phyloP scores from a whole-genome alignment of 371 early-diverging fungal genomes.

The Mucor circinelloides region DNA sequence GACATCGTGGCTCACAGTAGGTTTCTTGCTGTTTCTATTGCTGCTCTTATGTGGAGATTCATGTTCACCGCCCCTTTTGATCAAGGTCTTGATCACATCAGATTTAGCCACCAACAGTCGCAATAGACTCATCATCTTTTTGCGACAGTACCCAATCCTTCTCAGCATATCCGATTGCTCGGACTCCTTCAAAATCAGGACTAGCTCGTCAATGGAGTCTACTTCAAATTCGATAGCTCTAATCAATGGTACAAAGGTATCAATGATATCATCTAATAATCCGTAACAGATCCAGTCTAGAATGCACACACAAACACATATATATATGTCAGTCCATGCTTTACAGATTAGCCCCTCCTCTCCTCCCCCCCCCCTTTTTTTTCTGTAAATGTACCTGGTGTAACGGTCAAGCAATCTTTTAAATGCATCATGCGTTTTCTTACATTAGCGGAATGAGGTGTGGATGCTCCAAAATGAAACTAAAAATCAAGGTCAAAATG shows the following conservation, averaged over 20 bases:
- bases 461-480: constrained; percentile 69
- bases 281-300: constrained; percentile 89
- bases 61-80: constrained; percentile 65
- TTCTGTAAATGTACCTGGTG: constrained; percentile 50
- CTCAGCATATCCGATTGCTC: constrained; percentile 86
- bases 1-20: constrained; percentile 55
- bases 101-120: constrained; percentile 75
- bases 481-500: constrained; percentile 8
- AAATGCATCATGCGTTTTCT: constrained; percentile 72
- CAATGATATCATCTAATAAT: constrained; percentile 81
- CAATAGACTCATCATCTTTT: constrained; percentile 72
- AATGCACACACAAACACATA: constrained; percentile 10
- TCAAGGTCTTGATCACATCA: constrained; percentile 77
- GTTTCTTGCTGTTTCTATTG: constrained; percentile 7
- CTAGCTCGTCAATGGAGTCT: constrained; percentile 86
- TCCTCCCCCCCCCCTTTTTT: too few species aligned
- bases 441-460: constrained; percentile 73
- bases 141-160: constrained; percentile 81
- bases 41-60: constrained; percentile 1
- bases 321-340: background rate
- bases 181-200: constrained; percentile 84
- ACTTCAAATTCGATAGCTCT: constrained; percentile 82
- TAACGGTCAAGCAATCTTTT: constrained; percentile 54
- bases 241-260: constrained; percentile 78
- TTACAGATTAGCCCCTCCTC: too few species aligned